A percentile compares a stretch with the other conserved stretches of the same genome.
Conservation (phyloP, 2,329 filamentous ascomycete genomes). For the Diaporthe sp. region DNA sequence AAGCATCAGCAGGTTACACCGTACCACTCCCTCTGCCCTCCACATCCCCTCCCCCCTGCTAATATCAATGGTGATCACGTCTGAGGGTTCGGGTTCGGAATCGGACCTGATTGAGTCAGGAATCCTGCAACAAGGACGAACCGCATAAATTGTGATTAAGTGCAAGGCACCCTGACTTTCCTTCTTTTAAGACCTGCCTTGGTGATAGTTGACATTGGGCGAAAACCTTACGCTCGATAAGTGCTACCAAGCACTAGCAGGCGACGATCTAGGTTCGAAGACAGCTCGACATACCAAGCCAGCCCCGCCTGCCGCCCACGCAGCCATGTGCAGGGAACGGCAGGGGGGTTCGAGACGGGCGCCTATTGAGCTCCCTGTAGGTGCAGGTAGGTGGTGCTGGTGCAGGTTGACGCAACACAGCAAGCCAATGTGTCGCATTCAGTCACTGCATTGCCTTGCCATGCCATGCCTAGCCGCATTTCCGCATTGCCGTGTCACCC, state of each 20-base stretch:
- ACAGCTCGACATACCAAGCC: slow-evolving; percentile 6
- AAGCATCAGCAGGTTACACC: neutral
- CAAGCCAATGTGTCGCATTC: slow-evolving; percentile 7
- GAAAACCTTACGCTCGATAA: neutral
- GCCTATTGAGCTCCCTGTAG: slow-evolving; percentile 27
- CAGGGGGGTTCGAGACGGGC: slow-evolving; percentile 13
- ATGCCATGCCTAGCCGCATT: slow-evolving; percentile 1
- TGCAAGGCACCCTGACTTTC: neutral
- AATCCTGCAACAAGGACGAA: slow-evolving; percentile 1
- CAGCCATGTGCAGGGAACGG: neutral
- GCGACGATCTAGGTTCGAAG: neutral
- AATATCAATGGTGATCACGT: neutral
- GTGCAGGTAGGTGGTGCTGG: neutral
- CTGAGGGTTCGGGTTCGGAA: slow-evolving; percentile 25
- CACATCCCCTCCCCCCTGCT: neutral
- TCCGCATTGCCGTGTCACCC: neutral
- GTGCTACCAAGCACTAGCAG: neutral
- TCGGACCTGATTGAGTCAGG: neutral
- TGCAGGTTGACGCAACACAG: slow-evolving; percentile 17
- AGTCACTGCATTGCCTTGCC: neutral
- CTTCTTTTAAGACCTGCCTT: neutral
- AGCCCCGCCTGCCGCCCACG: slow-evolving; percentile 12
- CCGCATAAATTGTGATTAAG: neutral
- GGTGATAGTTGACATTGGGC: neutral
- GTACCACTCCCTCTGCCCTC: neutral